Conservation (phyloP, 1,284 basidiomycete species). For the Leccinum angustisporum region DNA sequence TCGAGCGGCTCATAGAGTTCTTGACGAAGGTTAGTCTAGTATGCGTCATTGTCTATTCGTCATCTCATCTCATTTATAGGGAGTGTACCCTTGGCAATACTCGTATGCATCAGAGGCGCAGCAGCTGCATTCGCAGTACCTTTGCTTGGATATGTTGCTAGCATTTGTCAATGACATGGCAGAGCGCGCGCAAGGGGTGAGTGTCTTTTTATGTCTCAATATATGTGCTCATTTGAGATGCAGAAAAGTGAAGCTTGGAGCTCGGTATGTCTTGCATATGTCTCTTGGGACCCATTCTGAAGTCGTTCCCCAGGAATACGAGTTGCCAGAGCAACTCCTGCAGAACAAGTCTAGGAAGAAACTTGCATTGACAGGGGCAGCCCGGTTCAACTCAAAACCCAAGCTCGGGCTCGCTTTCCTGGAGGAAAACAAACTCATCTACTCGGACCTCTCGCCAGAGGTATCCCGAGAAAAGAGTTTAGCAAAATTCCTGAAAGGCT, state of each 20-base stretch:
- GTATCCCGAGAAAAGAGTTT: conserved; percentile 60
- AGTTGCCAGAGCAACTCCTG: conserved; percentile 59
- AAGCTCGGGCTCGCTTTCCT: conserved; percentile 90
- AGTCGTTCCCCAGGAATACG: conserved; percentile 45
- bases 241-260: conserved; percentile 58
- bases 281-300: background rate
- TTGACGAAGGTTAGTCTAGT: conserved; percentile 66
- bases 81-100: conserved; percentile 70
- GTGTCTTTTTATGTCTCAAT: conserved; percentile 32
- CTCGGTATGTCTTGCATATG: conserved; percentile 40
- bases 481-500: conserved; percentile 86
- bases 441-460: conserved; percentile 58
- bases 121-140: conserved; percentile 78
- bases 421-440: conserved; percentile 86
- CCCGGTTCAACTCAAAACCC: conserved; percentile 94
- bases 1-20: conserved; percentile 90
- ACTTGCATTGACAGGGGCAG: conserved; percentile 81
- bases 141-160: conserved; percentile 88
- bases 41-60: background rate
- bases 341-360: conserved; percentile 85
- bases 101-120: conserved; percentile 66
- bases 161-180: conserved; percentile 90
- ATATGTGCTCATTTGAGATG: conserved; percentile 27
- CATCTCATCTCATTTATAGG: conserved; percentile 42
- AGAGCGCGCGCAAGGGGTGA: conserved; percentile 68